Conservation (phyloP, 176 grass and related monocot genomes). For the bread wheat (Triticum aestivum) region IWGSC_CS_RefSeq_v2.1 NC_057808.1:449125553-449126052, state of each 20-base stretch:
- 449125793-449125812: conserved; percentile 81
- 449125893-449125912: conserved; percentile 79
- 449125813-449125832: conserved; percentile 74
- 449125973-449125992: conserved; percentile 43
- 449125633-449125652: conserved; percentile 1
- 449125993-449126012: conserved; percentile 38
- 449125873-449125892: conserved; percentile 70
- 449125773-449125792: conserved; percentile 86
- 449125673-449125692: background rate
- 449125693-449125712: conserved; percentile 1
- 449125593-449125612: conserved; percentile 22
- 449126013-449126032: conserved; percentile 31
- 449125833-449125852: conserved; percentile 92
- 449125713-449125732: conserved; percentile 16
- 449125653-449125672: background rate
- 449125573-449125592: conserved; percentile 71
- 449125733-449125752: conserved; percentile 63
- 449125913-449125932: conserved; percentile 59
- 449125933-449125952: conserved; percentile 49
- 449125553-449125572: conserved; percentile 98
- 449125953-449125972: conserved; percentile 56
- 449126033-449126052: conserved; percentile 44
- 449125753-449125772: conserved; percentile 92
- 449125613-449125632: background rate
- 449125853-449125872: conserved; percentile 79